Evolutionary conservation across 306 rosid species (phyloP).

Genomic region (Prunus davidiana): DNA sequence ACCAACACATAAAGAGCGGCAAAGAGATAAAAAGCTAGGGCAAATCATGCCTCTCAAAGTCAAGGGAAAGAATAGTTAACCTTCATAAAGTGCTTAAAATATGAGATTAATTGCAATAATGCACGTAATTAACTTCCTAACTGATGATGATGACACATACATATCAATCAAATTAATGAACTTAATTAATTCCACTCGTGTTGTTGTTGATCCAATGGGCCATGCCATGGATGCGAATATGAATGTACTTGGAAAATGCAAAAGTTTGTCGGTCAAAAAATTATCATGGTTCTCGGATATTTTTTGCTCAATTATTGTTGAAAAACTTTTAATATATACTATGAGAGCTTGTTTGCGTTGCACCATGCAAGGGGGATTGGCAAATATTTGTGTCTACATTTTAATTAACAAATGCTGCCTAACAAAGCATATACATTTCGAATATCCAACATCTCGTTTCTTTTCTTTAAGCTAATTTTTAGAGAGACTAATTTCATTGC

Average conservation of each 20-base stretch:
- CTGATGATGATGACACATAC: not conserved
- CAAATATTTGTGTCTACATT: too few relatives aligned
- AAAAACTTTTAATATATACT: too few relatives aligned
- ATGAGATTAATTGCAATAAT: not conserved
- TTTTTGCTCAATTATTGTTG: conserved; percentile 12
- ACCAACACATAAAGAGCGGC: not conserved
- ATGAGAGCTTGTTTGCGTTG: too few relatives aligned
- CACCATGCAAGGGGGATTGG: too few relatives aligned
- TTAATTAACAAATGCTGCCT: too few relatives aligned
- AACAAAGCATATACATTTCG: too few relatives aligned
- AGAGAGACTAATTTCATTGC: too few relatives aligned
- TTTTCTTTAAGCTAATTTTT: too few relatives aligned
- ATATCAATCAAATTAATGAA: not conserved
- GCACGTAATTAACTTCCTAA: not conserved
- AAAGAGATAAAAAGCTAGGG: not conserved
- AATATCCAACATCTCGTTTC: too few relatives aligned
- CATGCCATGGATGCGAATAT: not conserved
- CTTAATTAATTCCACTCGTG: not conserved
- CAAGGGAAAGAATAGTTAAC: not conserved
- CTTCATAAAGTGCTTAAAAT: conserved; percentile 7
- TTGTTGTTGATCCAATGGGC: conserved; percentile 17
- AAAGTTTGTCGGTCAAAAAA: conserved; percentile 7
- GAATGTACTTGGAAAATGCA: not conserved
- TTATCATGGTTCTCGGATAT: not conserved
- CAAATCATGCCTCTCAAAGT: not conserved